Conservation (phyloP, 108 stramenopile species). For the Parietichytrium sp. region DNA sequence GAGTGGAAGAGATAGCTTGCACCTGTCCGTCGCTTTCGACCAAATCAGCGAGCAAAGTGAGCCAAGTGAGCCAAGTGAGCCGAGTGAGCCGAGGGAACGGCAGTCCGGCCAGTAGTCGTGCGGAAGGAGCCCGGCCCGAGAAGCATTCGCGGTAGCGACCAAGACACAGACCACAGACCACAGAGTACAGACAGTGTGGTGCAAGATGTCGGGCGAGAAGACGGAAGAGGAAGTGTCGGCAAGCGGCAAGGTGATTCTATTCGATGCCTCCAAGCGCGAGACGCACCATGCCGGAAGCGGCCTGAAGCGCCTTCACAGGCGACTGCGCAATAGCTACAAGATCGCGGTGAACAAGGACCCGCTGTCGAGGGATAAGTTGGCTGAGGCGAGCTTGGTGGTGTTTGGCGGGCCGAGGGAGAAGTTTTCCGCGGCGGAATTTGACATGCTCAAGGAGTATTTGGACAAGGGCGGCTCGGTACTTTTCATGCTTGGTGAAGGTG, state of each 20-base stretch:
- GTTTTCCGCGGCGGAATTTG: slow-evolving; percentile 61
- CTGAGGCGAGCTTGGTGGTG: slow-evolving; percentile 52
- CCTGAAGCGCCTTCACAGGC: slow-evolving; percentile 65
- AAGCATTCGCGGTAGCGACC: too few species aligned
- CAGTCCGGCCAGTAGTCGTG: too few species aligned
- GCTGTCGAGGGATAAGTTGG: slow-evolving; percentile 48
- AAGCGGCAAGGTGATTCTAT: slow-evolving; percentile 47
- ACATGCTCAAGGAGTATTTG: slow-evolving; percentile 56
- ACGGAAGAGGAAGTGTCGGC: too few species aligned
- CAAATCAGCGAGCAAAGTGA: too few species aligned
- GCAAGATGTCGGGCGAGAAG: too few species aligned
- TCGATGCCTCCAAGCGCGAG: slow-evolving; percentile 70
- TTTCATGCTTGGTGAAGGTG: slow-evolving; percentile 67
- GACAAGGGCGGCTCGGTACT: slow-evolving; percentile 67
- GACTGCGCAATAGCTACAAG: slow-evolving; percentile 61
- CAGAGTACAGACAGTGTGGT: too few species aligned
- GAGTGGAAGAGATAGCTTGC: too few species aligned
- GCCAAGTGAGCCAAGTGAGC: too few species aligned
- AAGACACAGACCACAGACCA: too few species aligned
- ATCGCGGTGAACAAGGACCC: slow-evolving; percentile 59
- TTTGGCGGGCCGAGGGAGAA: slow-evolving; percentile 58
- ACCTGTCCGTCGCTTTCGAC: too few species aligned
- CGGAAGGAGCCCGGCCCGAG: too few species aligned
- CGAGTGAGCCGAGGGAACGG: too few species aligned
- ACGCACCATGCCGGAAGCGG: slow-evolving; percentile 63